A percentile compares a stretch with the other conserved stretches of the same genome.
Conservation (phyloP, 805 yeast genomes). For the Candida sanyiensis region DNA sequence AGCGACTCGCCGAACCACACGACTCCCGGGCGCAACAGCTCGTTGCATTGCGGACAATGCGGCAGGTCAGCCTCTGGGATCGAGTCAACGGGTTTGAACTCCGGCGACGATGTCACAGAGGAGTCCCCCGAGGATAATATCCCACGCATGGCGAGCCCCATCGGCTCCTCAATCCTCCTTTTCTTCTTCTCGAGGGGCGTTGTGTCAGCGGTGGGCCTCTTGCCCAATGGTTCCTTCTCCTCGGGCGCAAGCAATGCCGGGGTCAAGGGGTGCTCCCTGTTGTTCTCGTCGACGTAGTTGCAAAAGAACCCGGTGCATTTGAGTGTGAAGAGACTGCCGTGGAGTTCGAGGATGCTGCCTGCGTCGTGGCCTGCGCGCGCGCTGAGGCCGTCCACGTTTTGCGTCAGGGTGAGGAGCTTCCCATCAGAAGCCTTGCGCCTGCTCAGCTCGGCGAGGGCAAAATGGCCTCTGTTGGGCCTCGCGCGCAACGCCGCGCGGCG, state of each 20-base stretch:
- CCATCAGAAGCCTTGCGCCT: conserved; percentile 28
- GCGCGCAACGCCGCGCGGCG: conserved; percentile 61
- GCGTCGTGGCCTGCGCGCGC: conserved; percentile 57
- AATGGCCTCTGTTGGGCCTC: conserved; percentile 69
- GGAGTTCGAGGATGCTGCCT: conserved; percentile 57
- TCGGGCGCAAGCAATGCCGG: conserved; percentile 41
- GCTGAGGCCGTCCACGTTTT: conserved; percentile 76
- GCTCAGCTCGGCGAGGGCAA: conserved; percentile 60
- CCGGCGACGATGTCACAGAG: conserved; percentile 34
- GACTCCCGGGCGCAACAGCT: conserved; percentile 76
- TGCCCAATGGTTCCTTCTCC: conserved; percentile 24
- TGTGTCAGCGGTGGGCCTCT: conserved; percentile 8
- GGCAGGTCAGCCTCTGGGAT: conserved; percentile 55
- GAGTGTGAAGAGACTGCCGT: conserved; percentile 71
- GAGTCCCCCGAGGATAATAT: conserved; percentile 7
- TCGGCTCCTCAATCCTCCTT: conserved; percentile 14
- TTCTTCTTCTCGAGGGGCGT: conserved; percentile 12
- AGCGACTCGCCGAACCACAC: conserved; percentile 94
- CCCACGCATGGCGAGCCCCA: conserved; percentile 8
- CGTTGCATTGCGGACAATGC: conserved; percentile 68
- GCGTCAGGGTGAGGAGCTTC: conserved; percentile 64
- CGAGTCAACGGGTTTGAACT: conserved; percentile 41
- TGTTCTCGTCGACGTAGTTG: conserved; percentile 48
- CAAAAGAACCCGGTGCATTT: conserved; percentile 76
- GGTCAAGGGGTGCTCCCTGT: conserved; percentile 54